A percentile compares a stretch with the other conserved stretches of the same genome.
These are phyloP conservation scores for Mycena kentingensis DNA, from an alignment of 768 basidiomycete species.

Conservation along the genomic window DNA sequence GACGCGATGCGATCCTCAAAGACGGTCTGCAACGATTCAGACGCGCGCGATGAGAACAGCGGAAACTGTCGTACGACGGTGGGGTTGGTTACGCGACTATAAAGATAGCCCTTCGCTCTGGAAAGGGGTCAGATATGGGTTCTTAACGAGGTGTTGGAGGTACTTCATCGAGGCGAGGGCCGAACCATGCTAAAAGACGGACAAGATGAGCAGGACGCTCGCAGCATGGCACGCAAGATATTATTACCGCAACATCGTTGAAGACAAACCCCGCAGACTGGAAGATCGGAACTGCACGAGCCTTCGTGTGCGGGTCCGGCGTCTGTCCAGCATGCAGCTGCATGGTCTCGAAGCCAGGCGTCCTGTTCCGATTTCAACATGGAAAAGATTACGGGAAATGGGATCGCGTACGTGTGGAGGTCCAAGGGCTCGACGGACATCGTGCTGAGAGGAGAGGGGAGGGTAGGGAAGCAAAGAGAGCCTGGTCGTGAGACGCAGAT, in stretches of 20 bases:
- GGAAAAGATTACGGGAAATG: neutral
- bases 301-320: constrained; percentile 42
- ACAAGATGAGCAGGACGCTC: too few species aligned
- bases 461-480: neutral
- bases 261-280: constrained; percentile 49
- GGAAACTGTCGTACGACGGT: constrained; percentile 32
- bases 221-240: too few species aligned
- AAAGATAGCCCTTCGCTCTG: constrained; percentile 41
- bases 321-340: constrained; percentile 57
- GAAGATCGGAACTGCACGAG: constrained; percentile 58
- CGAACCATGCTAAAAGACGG: constrained; percentile 14
- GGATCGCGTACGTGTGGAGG: neutral
- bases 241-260: constrained; percentile 48
- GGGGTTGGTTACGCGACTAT: constrained; percentile 47
- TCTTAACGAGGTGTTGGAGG: neutral
- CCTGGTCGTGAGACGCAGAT: too few species aligned
- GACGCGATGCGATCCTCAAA: constrained; percentile 59
- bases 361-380: neutral
- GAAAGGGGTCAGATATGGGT: too few species aligned
- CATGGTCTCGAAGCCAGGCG: constrained; percentile 53
- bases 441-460: neutral
- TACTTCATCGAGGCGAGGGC: constrained; percentile 23
- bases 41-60: constrained; percentile 30
- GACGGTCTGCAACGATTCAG: constrained; percentile 24
- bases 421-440: neutral